A percentile compares a stretch with the other conserved stretches of the same genome.
Conservation (phyloP, 2,329 filamentous ascomycete species). For the Chaetomiaceae sp. region DNA sequence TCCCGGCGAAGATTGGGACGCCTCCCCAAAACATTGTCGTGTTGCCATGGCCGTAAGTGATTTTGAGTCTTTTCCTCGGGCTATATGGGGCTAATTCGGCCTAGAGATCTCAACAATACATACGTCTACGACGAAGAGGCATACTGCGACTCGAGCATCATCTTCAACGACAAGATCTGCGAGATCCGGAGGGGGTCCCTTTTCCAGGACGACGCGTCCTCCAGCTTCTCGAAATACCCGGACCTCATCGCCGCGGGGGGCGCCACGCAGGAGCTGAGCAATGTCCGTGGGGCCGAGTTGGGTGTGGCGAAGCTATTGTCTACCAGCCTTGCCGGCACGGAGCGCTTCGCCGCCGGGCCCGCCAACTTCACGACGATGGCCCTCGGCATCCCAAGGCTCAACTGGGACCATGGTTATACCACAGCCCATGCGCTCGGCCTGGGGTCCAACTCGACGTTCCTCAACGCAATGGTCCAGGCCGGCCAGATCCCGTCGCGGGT, state of each 20-base stretch:
- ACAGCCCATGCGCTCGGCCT: conserved; percentile 30
- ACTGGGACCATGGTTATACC: conserved; percentile 30
- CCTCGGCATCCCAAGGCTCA: conserved; percentile 28
- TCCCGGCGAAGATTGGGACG: conserved; percentile 27
- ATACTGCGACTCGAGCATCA: conserved; percentile 28
- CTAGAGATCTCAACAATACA: conserved; percentile 35
- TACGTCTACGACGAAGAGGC: conserved; percentile 32
- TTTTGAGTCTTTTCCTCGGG: too few species aligned
- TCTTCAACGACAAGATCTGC: conserved; percentile 32
- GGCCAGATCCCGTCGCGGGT: conserved; percentile 28
- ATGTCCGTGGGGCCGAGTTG: conserved; percentile 8
- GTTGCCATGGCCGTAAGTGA: conserved; percentile 32
- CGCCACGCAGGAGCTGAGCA: conserved; percentile 17
- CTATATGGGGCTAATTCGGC: conserved; percentile 12
- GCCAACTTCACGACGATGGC: conserved; percentile 17
- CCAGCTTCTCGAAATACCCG: conserved; percentile 13
- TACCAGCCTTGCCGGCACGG: conserved; percentile 25
- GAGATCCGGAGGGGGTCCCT: conserved; percentile 24
- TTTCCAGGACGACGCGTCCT: conserved; percentile 22
- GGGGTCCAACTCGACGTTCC: conserved; percentile 31
- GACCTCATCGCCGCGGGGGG: conserved; percentile 20
- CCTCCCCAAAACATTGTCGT: conserved; percentile 30
- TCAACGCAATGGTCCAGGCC: conserved; percentile 26
- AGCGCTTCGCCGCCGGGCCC: conserved; percentile 15
- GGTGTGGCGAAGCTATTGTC: conserved; percentile 26